A percentile compares a stretch with the other conserved stretches of the same genome.
phyloP scores from a whole-genome alignment of 495 filamentous ascomycete genomes.

The Halenospora varia region DNA sequence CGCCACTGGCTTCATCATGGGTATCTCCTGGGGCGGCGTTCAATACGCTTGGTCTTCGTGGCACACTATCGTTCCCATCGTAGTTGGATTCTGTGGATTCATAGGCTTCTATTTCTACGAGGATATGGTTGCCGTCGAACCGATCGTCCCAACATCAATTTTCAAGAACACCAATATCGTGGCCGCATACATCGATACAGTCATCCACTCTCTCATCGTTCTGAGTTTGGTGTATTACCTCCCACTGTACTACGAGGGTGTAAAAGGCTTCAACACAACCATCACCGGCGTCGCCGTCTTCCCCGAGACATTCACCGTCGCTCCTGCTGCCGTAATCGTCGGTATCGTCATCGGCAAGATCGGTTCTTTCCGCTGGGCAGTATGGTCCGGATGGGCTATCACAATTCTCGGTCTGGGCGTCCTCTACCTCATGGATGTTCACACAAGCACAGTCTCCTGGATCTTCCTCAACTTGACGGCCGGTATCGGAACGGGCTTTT shows the following conservation, averaged over 20 bases:
- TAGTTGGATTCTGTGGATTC: conserved; percentile 43
- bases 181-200: conserved; percentile 36
- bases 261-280: conserved; percentile 51
- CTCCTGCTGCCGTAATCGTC: conserved; percentile 41
- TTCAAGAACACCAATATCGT: conserved; percentile 37
- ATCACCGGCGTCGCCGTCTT: conserved; percentile 59
- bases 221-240: conserved; percentile 57
- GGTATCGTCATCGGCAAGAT: conserved; percentile 44
- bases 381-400: conserved; percentile 51
- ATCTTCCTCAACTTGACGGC: conserved; percentile 48
- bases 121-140: conserved; percentile 33
- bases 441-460: conserved; percentile 43
- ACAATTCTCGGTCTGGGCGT: conserved; percentile 43
- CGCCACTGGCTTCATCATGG: conserved; percentile 44
- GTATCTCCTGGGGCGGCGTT: conserved; percentile 47
- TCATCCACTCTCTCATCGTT: conserved; percentile 44
- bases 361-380: conserved; percentile 43
- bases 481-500: conserved; percentile 51
- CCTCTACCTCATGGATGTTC: conserved; percentile 42
- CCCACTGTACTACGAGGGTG: conserved; percentile 62
- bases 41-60: conserved; percentile 49
- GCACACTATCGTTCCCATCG: conserved; percentile 53
- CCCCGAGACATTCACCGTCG: conserved; percentile 47
- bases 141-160: conserved; percentile 39
- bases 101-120: conserved; percentile 45